Evolutionary conservation across 345 rosid genomes (phyloP).

Genomic region (Eucalyptus erythrocorys): DNA sequence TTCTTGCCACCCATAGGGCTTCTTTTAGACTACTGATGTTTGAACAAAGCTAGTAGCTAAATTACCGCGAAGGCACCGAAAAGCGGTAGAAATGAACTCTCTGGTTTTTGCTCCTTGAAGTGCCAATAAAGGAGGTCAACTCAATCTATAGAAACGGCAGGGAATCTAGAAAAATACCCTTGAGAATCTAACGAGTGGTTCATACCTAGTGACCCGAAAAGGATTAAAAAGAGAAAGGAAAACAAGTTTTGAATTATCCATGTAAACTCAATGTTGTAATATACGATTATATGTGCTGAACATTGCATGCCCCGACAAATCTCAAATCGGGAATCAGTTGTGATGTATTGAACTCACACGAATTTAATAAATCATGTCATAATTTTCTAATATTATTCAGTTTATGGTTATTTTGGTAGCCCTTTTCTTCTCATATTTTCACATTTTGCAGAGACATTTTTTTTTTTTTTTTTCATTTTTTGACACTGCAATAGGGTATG

Average conservation of each 20-base stretch:
- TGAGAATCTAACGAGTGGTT: background rate
- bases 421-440: background rate
- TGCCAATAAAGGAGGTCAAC: background rate
- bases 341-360: background rate
- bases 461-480: background rate
- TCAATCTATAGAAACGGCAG: background rate
- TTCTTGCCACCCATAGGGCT: conserved; percentile 14
- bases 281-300: background rate
- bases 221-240: background rate
- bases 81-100: background rate
- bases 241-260: background rate
- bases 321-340: background rate
- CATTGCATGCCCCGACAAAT: background rate
- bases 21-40: background rate
- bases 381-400: background rate
- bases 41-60: background rate
- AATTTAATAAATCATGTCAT: background rate
- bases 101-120: background rate
- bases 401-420: background rate
- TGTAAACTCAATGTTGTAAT: background rate
- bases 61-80: background rate
- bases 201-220: background rate
- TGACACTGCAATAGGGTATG: background rate
- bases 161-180: background rate
- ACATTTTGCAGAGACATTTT: background rate